A percentile compares a stretch with the other conserved stretches of the same genome.
Conservation (phyloP, 1,284 basidiomycete species). For the Sporisorium scitamineum region DNA sequence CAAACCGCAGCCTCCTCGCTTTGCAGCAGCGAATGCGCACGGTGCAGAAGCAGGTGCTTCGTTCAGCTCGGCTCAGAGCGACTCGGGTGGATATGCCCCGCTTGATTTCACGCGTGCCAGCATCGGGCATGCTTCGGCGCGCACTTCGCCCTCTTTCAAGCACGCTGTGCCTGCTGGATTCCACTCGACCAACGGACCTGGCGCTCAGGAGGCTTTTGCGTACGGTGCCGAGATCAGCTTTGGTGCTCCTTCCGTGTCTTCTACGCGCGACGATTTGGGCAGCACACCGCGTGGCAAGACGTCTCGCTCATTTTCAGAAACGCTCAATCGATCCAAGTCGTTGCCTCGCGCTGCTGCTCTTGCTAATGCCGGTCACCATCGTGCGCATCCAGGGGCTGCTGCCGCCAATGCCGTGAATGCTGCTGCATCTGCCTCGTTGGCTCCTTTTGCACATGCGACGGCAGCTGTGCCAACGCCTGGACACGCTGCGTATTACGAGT, state of each 20-base stretch:
- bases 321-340: constrained; percentile 57
- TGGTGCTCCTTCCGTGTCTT: constrained; percentile 30
- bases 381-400: not conserved
- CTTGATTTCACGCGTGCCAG: constrained; percentile 34
- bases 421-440: constrained; percentile 9
- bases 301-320: constrained; percentile 54
- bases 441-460: constrained; percentile 8
- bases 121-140: constrained; percentile 52
- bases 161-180: constrained; percentile 44
- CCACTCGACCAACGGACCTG: constrained; percentile 13
- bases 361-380: constrained; percentile 25
- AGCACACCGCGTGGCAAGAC: constrained; percentile 44
- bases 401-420: not conserved
- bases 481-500: constrained; percentile 22
- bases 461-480: constrained; percentile 15
- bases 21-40: constrained; percentile 16
- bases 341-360: constrained; percentile 37
- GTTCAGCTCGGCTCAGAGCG: constrained; percentile 54
- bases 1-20: constrained; percentile 44
- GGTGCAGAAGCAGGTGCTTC: constrained; percentile 15
- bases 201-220: constrained; percentile 55
- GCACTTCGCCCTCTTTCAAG: constrained; percentile 53
- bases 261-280: constrained; percentile 40
- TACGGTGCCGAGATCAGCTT: constrained; percentile 62
- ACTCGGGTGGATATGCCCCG: constrained; percentile 43